Conservation (phyloP, 2,329 filamentous ascomycete species). For the Grosmannia serpens region DNA sequence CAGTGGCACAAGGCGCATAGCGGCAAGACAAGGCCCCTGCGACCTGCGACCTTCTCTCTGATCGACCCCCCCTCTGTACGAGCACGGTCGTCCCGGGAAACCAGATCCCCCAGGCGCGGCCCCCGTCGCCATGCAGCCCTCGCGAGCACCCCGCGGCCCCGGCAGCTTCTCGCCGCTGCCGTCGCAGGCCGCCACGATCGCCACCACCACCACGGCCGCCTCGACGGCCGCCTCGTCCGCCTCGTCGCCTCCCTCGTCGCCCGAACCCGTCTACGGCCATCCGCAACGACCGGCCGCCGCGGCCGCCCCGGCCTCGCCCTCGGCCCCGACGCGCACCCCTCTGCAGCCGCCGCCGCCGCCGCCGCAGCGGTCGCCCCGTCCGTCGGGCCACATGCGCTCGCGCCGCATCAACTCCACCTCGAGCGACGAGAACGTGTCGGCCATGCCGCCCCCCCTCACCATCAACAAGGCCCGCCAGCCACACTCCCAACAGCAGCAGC, state of each 20-base stretch:
- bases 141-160: constrained; percentile 33
- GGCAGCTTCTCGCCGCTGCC: constrained; percentile 46
- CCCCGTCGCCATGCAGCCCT: constrained; percentile 32
- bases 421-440: constrained; percentile 26
- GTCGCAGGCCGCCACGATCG: constrained; percentile 7
- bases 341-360: constrained; percentile 18
- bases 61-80: too few species aligned
- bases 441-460: constrained; percentile 22
- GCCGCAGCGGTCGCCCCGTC: constrained; percentile 33
- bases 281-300: constrained; percentile 18
- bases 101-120: too few species aligned
- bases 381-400: not conserved
- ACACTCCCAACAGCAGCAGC: not conserved
- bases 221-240: not conserved
- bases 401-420: constrained; percentile 7
- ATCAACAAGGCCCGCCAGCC: constrained; percentile 22
- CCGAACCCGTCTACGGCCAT: constrained; percentile 14
- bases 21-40: too few species aligned
- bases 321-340: not conserved
- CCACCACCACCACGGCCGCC: too few species aligned
- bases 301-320: constrained; percentile 15
- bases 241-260: constrained; percentile 5
- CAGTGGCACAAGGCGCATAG: too few species aligned
- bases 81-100: too few species aligned
- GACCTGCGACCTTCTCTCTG: not conserved